These are phyloP conservation scores for Cyclanthera cordifolia DNA, from an alignment of 306 rosid species.

Conservation along the genomic window DNA sequence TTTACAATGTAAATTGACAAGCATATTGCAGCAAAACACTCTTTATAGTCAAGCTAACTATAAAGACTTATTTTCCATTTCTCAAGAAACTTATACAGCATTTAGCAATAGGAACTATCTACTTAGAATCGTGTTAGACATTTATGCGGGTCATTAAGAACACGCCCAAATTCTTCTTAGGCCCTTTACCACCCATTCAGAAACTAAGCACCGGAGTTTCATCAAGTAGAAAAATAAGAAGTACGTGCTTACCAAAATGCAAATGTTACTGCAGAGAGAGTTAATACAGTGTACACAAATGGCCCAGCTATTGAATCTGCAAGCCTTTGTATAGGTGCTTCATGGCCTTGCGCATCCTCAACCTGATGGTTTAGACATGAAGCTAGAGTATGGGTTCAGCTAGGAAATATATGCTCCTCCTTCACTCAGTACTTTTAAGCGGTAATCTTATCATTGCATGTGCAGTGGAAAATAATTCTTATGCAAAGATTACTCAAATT, in stretches of 20 bases:
- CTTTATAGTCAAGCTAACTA: not conserved
- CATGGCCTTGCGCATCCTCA: constrained; percentile 96
- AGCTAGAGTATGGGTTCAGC: not conserved
- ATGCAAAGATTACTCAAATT: not conserved
- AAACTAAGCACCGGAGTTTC: not conserved
- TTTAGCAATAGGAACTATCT: not conserved
- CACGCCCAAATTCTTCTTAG: not conserved
- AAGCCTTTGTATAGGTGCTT: constrained; percentile 94
- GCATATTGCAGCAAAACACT: not conserved
- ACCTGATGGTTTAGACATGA: constrained; percentile 39
- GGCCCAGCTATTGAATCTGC: constrained; percentile 94
- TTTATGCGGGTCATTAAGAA: not conserved
- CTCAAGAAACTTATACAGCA: not conserved
- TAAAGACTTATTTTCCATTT: not conserved
- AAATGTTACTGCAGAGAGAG: constrained; percentile 79
- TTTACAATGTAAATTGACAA: constrained; percentile 19
- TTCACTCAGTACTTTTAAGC: not conserved
- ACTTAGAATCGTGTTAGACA: not conserved
- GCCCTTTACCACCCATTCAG: not conserved
- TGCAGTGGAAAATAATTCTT: not conserved
- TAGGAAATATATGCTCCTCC: not conserved
- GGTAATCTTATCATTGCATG: not conserved
- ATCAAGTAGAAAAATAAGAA: constrained; percentile 13
- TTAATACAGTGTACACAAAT: constrained; percentile 80
- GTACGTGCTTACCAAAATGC: constrained; percentile 54